Evolutionary conservation across 1,284 basidiomycete genomes (phyloP).

Genomic region (Fomitiporia mediterranea): DNA sequence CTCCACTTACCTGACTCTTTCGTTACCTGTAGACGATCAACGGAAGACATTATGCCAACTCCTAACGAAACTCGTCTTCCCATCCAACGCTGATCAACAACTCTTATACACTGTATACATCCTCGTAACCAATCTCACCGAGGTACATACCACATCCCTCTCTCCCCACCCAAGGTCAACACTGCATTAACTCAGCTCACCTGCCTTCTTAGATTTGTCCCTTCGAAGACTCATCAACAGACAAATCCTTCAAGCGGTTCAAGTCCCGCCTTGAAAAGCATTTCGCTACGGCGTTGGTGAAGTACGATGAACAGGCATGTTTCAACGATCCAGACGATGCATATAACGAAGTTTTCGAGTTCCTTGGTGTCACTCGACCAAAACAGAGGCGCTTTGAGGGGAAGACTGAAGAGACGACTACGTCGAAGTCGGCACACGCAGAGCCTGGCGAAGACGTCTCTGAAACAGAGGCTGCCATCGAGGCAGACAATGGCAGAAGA

Average conservation of each 20-base stretch:
- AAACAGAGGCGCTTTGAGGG: slow-evolving; percentile 13
- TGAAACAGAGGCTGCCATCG: neutral
- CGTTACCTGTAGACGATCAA: slow-evolving; percentile 7
- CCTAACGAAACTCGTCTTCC: slow-evolving; percentile 72
- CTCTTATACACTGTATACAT: slow-evolving; percentile 17
- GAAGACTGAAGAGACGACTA: neutral
- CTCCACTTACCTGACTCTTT: neutral
- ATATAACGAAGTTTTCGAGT: slow-evolving; percentile 18
- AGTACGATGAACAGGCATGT: slow-evolving; percentile 18
- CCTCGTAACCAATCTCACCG: slow-evolving; percentile 18
- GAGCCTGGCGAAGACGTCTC: neutral
- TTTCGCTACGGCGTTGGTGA: slow-evolving; percentile 8
- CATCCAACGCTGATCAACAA: slow-evolving; percentile 1
- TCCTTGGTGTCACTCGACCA: slow-evolving; percentile 19
- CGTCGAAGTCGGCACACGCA: neutral
- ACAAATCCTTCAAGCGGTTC: slow-evolving; percentile 19
- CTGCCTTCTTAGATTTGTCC: slow-evolving; percentile 15
- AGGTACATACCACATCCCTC: slow-evolving; percentile 11
- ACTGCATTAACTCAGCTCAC: too few relatives aligned
- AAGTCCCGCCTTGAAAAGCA: slow-evolving; percentile 18
- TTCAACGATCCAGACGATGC: slow-evolving; percentile 13
- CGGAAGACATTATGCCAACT: slow-evolving; percentile 74
- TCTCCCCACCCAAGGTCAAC: neutral
- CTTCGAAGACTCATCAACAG: slow-evolving; percentile 18
- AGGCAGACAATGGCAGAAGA: neutral